Evolutionary conservation across 2,329 filamentous ascomycete genomes (phyloP).

Genomic region (Arthrobotrys sinensis): DNA sequence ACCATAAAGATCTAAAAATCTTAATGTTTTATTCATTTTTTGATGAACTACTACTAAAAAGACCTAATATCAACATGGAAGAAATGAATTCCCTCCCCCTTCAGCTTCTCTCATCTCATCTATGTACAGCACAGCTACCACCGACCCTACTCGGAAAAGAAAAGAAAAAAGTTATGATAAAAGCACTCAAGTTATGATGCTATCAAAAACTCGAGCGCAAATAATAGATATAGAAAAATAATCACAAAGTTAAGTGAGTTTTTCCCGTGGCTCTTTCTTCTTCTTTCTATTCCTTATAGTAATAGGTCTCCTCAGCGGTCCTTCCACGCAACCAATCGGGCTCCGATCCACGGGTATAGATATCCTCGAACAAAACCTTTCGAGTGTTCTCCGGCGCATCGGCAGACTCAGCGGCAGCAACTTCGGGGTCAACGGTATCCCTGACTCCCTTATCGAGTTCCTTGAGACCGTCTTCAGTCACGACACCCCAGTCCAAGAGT

Average conservation of each 20-base stretch:
- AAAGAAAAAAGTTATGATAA: neutral
- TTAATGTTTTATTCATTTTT: neutral
- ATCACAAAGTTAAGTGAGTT: too few relatives aligned
- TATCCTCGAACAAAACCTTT: conserved; percentile 94
- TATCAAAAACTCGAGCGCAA: too few relatives aligned
- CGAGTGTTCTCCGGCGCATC: conserved; percentile 81
- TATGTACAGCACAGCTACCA: conserved; percentile 46
- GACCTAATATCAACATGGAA: conserved; percentile 38
- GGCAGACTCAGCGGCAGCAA: conserved; percentile 92
- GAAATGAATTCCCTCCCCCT: neutral
- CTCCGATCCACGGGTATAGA: conserved; percentile 89
- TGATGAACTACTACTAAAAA: neutral
- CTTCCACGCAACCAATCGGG: conserved; percentile 89
- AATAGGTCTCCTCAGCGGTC: conserved; percentile 93
- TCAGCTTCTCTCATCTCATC: conserved; percentile 11
- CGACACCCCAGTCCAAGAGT: conserved; percentile 94
- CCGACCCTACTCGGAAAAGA: neutral
- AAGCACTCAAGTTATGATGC: neutral
- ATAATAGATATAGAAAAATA: too few relatives aligned
- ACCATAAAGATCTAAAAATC: too few relatives aligned
- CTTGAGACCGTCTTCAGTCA: conserved; percentile 96
- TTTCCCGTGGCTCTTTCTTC: too few relatives aligned
- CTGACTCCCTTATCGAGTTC: conserved; percentile 93
- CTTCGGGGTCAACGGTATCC: conserved; percentile 87
- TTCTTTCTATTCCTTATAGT: conserved; percentile 74